A percentile compares a stretch with the other conserved stretches of the same genome.
These are phyloP conservation scores for Amanita rimosa DNA, from an alignment of 768 basidiomycete species.

Conservation along the genomic window DNA sequence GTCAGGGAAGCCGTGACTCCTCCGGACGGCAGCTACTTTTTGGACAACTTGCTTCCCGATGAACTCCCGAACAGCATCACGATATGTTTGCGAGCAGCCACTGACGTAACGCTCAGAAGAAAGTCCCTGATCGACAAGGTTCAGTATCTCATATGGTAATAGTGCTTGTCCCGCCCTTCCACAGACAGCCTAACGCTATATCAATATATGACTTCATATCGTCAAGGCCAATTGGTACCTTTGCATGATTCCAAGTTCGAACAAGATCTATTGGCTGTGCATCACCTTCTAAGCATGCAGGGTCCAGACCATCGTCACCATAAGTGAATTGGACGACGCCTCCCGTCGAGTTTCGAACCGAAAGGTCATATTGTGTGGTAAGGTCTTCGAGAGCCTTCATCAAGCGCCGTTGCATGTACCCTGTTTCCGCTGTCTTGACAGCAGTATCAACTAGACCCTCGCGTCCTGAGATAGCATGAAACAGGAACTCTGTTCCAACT, in stretches of 20 bases:
- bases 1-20: conserved; percentile 71
- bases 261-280: conserved; percentile 87
- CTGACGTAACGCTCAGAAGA: conserved; percentile 43
- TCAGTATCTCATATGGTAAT: conserved; percentile 78
- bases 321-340: conserved; percentile 96
- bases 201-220: conserved; percentile 5
- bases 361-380: conserved; percentile 91
- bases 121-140: conserved; percentile 58
- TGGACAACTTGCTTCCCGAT: conserved; percentile 55
- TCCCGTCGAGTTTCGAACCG: conserved; percentile 89
- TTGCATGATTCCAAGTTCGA: conserved; percentile 79
- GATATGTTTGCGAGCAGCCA: conserved; percentile 64
- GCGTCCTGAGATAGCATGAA: conserved; percentile 97
- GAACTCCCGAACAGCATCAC: conserved; percentile 60
- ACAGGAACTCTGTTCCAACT: conserved; percentile 89
- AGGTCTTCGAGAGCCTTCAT: conserved; percentile 99
- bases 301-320: conserved; percentile 95
- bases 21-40: conserved; percentile 55
- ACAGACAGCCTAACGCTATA: conserved; percentile 43
- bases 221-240: conserved; percentile 25
- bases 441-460: conserved; percentile 99
- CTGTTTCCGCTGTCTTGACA: conserved; percentile 99
- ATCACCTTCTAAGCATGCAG: conserved; percentile 92
- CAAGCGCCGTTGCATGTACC: conserved; percentile 97
- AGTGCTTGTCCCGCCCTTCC: conserved; percentile 50